phyloP scores from a whole-genome alignment of 371 early-diverging fungal species.

The Dichotomocladium elegans region DNA sequence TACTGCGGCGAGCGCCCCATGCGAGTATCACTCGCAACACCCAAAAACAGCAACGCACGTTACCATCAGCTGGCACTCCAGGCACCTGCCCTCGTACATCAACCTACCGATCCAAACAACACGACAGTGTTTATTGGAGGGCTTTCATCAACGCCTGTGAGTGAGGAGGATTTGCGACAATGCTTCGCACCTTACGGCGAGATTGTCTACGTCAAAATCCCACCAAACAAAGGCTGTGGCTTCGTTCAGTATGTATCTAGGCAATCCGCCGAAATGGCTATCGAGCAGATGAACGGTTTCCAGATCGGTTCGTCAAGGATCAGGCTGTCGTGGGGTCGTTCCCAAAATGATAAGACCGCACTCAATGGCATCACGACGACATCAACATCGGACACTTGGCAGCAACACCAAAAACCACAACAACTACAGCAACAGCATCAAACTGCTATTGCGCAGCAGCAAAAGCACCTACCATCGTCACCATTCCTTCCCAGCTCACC shows the following conservation, averaged over 20 bases:
- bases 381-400: no score
- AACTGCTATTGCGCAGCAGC: no score
- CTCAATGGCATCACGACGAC: no score
- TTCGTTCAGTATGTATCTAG: slow-evolving; percentile 87
- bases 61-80: slow-evolving; percentile 24
- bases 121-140: slow-evolving; percentile 95
- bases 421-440: no score
- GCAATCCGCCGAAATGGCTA: slow-evolving; percentile 81
- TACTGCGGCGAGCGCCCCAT: slow-evolving; percentile 74
- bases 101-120: slow-evolving; percentile 53
- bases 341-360: slow-evolving; percentile 26
- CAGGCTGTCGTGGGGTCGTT: slow-evolving; percentile 89
- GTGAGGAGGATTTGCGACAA: slow-evolving; percentile 76
- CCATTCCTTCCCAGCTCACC: no score
- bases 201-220: slow-evolving; percentile 87
- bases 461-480: no score
- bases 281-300: slow-evolving; percentile 81
- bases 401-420: no score
- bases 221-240: slow-evolving; percentile 90
- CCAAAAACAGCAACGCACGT: slow-evolving; percentile 41
- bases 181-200: slow-evolving; percentile 83
- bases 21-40: slow-evolving; percentile 83
- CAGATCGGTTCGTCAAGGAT: slow-evolving; percentile 77
- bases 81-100: slow-evolving; percentile 41
- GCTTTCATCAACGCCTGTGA: slow-evolving; percentile 62